Base-by-base conservation (phyloP, 768 basidiomycete species). In the Cyathus striatus region DNA sequence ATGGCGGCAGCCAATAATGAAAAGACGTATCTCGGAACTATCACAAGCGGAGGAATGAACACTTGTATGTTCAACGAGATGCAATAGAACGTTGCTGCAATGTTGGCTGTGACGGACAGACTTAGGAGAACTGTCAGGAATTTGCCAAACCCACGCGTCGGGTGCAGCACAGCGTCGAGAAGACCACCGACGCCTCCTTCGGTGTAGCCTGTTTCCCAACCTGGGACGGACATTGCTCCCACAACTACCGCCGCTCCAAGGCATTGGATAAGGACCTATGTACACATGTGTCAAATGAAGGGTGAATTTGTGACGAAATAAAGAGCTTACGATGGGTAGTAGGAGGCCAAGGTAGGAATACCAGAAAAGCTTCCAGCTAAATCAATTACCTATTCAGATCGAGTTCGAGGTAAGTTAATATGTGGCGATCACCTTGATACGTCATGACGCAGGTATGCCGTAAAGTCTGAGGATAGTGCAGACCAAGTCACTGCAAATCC, bases 21-120 rank as follows among this genome's bases (percentile, higher is more conserved):
- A 56, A 90, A 85, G 22, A 88, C 65, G 54, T 88, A 91, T 57
- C 90, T 72, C 0, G 89, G 89, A 17, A 90, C 75, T 39, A 58
- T 51, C 13, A 74, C 63, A 21, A 83, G 60, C 16, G 64, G 68
- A 0, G 87, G 86, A 4, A 85, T 57, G 51, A 83, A 70, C 1
- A 84, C 70, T 55, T 91, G 89, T 49, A 88, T 66, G 55, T 79
- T 83, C 45, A 91, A 71, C 1, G 81, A 78, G 44, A 85, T 76
- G 34, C 84, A 88, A 60, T 96, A 96, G 48, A 91, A 81, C 5
- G 87, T 85, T 2, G 83, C 78, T 1, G 88, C 86, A 35, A 89
- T 83, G 63, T 92, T 93, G 2, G 78, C 86, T 2, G 81, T 79
- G 32, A 91, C 86, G 38, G 84, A 87, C 17, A 96, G 66, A 43